Evolutionary conservation across 108 stramenopile species (phyloP).

Genomic region (Nannochloropsis gaditana): DNA sequence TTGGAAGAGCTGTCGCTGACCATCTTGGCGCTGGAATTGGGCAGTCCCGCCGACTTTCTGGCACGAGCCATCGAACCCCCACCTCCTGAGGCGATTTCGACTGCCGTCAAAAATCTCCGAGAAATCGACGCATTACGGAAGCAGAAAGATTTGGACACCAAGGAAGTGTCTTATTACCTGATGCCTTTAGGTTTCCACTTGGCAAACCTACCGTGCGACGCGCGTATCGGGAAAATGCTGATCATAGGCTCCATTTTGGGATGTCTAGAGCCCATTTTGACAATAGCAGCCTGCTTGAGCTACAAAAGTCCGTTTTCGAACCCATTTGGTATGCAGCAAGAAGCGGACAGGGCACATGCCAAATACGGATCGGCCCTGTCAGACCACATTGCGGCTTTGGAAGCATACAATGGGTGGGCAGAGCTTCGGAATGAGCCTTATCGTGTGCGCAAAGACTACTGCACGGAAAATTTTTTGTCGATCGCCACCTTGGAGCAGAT

Average conservation of each 20-base stretch:
- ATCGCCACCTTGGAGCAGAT: conserved; percentile 65
- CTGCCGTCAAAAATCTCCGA: conserved; percentile 42
- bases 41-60: conserved; percentile 63
- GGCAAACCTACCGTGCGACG: conserved; percentile 79
- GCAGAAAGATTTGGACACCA: not conserved
- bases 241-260: conserved; percentile 63
- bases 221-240: conserved; percentile 70
- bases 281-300: conserved; percentile 64
- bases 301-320: conserved; percentile 28
- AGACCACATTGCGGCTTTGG: conserved; percentile 78
- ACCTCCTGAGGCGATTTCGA: conserved; percentile 42
- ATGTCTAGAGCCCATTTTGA: conserved; percentile 68
- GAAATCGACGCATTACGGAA: conserved; percentile 43
- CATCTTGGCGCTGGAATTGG: conserved; percentile 59
- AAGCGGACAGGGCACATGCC: conserved; percentile 69
- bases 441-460: conserved; percentile 51
- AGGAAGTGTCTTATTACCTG: conserved; percentile 43
- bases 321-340: conserved; percentile 49
- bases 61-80: conserved; percentile 86
- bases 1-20: conserved; percentile 72
- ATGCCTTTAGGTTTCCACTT: conserved; percentile 81
- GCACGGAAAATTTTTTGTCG: conserved; percentile 67
- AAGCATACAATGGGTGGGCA: conserved; percentile 66
- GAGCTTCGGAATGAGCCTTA: not conserved
- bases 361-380: conserved; percentile 61